Evolutionary conservation across 192 early-diverging fungal species (phyloP).

Genomic region (Backusella sp.): DNA sequence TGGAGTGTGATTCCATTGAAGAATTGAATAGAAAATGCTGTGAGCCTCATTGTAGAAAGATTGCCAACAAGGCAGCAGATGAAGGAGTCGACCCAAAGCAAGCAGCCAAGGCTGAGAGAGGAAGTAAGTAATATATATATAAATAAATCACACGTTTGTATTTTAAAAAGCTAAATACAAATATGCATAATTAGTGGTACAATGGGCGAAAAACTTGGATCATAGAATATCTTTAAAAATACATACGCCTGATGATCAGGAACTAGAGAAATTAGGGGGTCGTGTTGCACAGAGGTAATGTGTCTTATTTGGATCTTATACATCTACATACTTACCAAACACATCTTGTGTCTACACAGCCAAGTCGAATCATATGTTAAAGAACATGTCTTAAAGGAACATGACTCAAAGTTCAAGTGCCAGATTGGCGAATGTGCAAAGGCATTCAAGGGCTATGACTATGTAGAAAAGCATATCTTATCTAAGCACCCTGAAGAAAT

Average conservation of each 20-base stretch:
- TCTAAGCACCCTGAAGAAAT: constrained; percentile 83
- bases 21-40: constrained; percentile 82
- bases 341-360: constrained; percentile 5
- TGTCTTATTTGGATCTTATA: background rate
- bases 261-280: constrained; percentile 52
- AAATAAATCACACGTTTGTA: too few relatives aligned
- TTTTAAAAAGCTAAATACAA: background rate
- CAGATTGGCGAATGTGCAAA: constrained; percentile 74
- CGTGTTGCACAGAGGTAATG: constrained; percentile 46
- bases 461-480: constrained; percentile 92
- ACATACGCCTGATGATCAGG: constrained; percentile 37
- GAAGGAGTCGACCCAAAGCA: constrained; percentile 1
- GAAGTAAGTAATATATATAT: background rate
- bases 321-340: background rate
- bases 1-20: constrained; percentile 79
- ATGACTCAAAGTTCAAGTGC: constrained; percentile 88
- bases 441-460: constrained; percentile 92
- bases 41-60: constrained; percentile 52
- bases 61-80: constrained; percentile 19
- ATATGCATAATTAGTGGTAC: constrained; percentile 30
- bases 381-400: constrained; percentile 59
- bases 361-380: constrained; percentile 56
- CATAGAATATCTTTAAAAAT: constrained; percentile 50
- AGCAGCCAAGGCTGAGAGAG: background rate
- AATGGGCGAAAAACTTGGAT: constrained; percentile 58